phyloP scores from a whole-genome alignment of 129 eudicot species.

The Flaveria ramosissima region DNA sequence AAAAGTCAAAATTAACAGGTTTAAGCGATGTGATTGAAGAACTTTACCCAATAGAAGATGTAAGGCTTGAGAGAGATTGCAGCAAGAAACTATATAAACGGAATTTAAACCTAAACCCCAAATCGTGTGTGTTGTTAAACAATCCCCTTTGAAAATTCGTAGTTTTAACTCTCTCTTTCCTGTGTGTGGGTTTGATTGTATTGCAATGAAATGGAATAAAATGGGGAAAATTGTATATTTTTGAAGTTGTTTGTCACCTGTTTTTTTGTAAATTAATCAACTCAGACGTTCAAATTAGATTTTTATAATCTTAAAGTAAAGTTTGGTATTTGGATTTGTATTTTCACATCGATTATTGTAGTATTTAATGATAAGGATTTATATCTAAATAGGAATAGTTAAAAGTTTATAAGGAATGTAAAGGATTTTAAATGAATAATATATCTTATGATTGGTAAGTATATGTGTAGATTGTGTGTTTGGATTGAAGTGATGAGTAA shows the following conservation, averaged over 20 bases:
- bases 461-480: not conserved
- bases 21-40: slow-evolving; percentile 28
- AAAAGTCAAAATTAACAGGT: slow-evolving; percentile 1
- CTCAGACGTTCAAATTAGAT: not conserved
- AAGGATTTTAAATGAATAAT: not conserved
- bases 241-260: not conserved
- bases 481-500: not conserved
- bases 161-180: slow-evolving; percentile 11
- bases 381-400: not conserved
- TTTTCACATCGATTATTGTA: not conserved
- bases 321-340: not conserved
- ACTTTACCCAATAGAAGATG: slow-evolving; percentile 23
- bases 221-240: not conserved
- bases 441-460: not conserved
- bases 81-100: not conserved
- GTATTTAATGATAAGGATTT: not conserved
- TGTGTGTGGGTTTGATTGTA: not conserved
- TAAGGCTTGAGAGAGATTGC: not conserved
- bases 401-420: not conserved
- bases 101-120: slow-evolving; percentile 22
- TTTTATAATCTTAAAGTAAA: slow-evolving; percentile 1
- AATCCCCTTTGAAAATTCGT: not conserved
- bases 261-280: not conserved
- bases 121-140: slow-evolving; percentile 13
- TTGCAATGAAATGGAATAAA: not conserved